phyloP scores from a whole-genome alignment of 164 flowering plant species.

The Hamamelis virginiana region DNA sequence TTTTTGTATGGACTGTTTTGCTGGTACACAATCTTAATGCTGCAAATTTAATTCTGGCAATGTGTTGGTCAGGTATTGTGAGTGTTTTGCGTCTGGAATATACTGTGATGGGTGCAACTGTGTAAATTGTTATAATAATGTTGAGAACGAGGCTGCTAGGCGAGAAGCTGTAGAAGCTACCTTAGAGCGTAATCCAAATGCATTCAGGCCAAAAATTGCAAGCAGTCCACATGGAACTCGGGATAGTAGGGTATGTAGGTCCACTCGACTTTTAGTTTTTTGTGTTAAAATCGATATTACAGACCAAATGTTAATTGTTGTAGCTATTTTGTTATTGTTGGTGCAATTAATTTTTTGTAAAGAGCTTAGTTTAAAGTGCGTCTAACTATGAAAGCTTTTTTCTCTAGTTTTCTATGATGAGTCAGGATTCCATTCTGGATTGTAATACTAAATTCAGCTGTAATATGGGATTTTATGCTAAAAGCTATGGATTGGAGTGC shows the following conservation, averaged over 20 bases:
- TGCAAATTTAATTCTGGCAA: not conserved
- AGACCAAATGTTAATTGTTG: not conserved
- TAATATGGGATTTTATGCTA: no score
- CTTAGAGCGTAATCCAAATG: conserved; percentile 92
- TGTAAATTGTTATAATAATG: conserved; percentile 77
- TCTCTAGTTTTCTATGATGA: not conserved
- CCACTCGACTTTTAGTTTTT: not conserved
- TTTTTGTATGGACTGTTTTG: not conserved
- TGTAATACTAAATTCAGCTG: no score
- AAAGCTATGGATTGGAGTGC: no score
- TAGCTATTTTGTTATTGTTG: not conserved
- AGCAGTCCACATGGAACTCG: conserved; percentile 82
- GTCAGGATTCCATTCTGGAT: no score
- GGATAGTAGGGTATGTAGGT: conserved; percentile 61
- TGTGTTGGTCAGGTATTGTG: conserved; percentile 77
- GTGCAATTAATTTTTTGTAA: not conserved
- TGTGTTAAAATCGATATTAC: no score
- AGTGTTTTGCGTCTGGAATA: conserved; percentile 94
- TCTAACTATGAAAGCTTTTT: not conserved
- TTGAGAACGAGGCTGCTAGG: conserved; percentile 80
- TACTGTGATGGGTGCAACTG: conserved; percentile 99
- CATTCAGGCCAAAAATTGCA: conserved; percentile 93
- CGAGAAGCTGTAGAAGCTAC: conserved; percentile 90
- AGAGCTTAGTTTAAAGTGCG: not conserved
- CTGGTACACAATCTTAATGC: not conserved